phyloP scores from a whole-genome alignment of 768 basidiomycete genomes.

The Strobilomyces dryophilus region DNA sequence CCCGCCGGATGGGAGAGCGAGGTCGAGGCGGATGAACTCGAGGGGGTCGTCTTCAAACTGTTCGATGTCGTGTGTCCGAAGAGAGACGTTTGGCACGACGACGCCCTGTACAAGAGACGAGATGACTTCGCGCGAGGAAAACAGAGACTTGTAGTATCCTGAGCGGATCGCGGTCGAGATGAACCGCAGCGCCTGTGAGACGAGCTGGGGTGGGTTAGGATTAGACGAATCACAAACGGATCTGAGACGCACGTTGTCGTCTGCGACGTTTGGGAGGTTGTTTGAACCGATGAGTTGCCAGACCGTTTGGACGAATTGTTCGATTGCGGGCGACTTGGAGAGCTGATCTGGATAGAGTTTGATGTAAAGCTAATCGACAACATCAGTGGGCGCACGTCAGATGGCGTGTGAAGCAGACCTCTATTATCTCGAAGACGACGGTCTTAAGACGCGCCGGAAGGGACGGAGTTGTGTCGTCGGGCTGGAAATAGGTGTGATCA shows the following conservation, averaged over 20 bases:
- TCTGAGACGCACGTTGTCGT: conserved; percentile 60
- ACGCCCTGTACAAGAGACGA: conserved; percentile 83
- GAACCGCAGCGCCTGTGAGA: conserved; percentile 87
- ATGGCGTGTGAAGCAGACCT: conserved; percentile 44
- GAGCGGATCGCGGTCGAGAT: conserved; percentile 90
- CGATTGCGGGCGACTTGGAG: conserved; percentile 56
- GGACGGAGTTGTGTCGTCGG: conserved; percentile 79
- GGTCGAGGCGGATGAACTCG: conserved; percentile 87
- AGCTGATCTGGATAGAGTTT: conserved; percentile 81
- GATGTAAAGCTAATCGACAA: conserved; percentile 57
- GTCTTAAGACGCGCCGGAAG: conserved; percentile 90
- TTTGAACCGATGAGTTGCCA: conserved; percentile 80
- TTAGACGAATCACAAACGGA: neutral
- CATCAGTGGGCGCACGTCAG: neutral
- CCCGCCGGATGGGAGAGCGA: conserved; percentile 56
- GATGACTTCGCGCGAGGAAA: conserved; percentile 79
- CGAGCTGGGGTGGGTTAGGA: conserved; percentile 47
- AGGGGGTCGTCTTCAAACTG: conserved; percentile 97
- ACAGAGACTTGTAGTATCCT: conserved; percentile 75
- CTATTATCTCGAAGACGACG: conserved; percentile 83
- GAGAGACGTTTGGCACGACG: conserved; percentile 86
- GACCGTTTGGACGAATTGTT: conserved; percentile 79
- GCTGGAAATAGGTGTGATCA: conserved; percentile 35
- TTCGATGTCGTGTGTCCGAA: conserved; percentile 88
- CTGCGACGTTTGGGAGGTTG: conserved; percentile 61